Evolutionary conservation across 2,329 filamentous ascomycete species (phyloP).

Genomic region (Fusarium sp.): DNA sequence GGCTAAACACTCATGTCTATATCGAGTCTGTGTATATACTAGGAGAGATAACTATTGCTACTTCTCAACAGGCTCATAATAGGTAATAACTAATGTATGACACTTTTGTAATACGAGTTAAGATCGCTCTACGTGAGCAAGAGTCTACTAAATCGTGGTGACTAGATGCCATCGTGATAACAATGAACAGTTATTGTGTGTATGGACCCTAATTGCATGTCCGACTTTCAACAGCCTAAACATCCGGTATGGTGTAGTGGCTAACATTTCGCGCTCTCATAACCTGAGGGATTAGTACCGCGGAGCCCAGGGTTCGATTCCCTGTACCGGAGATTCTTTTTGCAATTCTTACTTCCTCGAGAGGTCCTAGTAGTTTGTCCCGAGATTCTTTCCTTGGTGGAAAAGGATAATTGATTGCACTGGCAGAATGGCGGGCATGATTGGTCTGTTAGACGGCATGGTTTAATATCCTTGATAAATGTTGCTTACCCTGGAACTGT

Average conservation of each 20-base stretch:
- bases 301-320: constrained; percentile 46
- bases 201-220: no score
- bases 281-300: constrained; percentile 39
- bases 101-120: background rate
- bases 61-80: background rate
- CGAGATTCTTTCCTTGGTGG: no score
- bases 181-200: no score
- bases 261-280: constrained; percentile 50
- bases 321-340: constrained; percentile 41
- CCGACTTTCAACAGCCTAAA: background rate
- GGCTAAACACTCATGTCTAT: background rate
- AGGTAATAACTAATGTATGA: background rate
- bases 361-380: background rate
- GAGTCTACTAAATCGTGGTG: background rate
- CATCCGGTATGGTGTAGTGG: constrained; percentile 50
- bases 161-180: no score
- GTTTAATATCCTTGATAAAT: background rate
- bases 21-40: background rate
- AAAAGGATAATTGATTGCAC: no score
- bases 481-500: background rate
- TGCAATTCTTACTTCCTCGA: background rate
- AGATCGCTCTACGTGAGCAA: background rate
- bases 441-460: no score
- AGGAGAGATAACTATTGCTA: background rate
- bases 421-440: no score